Evolutionary conservation across 371 early-diverging fungal species (phyloP), one percentile per base, ranked within the genome.

Genomic region (Basidiobolus meristosporus): DNA sequence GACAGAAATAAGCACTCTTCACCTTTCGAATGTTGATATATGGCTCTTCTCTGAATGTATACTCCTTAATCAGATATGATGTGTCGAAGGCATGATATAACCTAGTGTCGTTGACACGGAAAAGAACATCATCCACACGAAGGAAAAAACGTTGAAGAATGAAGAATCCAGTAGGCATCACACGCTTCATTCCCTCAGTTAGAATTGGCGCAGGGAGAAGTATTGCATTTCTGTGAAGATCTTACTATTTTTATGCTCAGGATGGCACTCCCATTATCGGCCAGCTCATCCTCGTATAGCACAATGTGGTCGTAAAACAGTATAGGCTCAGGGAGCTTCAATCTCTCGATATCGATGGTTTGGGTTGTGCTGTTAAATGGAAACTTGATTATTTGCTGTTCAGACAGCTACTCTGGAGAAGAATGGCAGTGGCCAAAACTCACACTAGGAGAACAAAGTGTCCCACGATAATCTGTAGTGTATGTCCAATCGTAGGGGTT

Each of bases 401-500:
- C 17, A 14, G 33, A 19, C 6, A 6, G 12, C 3, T 18, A 22
- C 10, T 9, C 23, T 32, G 4, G 17, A 21, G 2, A 3, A 40
- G 35, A 3, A 26, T 17, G 10, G 12, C 17, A 7, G 43, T 39
- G 33, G 29, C n/a, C 36, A 28, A 17, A 22, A 56, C 48, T 5
- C 19, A 19, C 40, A 16, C 34, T 21, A 10, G n/a, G 6, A 7
- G 36, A 10, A n/a, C 34, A 38, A 36, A 57, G 15, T 1, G 76
- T 67, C 3, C 92, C 91, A 31, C 49, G 51, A 60, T 91, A 90
- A 10, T 54, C 55, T 10, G 90, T 82, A 3, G 83, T 59, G 44
- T 81, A 90, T 0, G 91, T 91, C 96, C 96, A 95, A 51, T 95
- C 92, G 47, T 86, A 95, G 1, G 91, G 87, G 44, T 83, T 84